Evolutionary conservation across 139 green algal genomes (phyloP), one percentile per base, ranked within the genome.

Genomic region (Coelastrella sp.): DNA sequence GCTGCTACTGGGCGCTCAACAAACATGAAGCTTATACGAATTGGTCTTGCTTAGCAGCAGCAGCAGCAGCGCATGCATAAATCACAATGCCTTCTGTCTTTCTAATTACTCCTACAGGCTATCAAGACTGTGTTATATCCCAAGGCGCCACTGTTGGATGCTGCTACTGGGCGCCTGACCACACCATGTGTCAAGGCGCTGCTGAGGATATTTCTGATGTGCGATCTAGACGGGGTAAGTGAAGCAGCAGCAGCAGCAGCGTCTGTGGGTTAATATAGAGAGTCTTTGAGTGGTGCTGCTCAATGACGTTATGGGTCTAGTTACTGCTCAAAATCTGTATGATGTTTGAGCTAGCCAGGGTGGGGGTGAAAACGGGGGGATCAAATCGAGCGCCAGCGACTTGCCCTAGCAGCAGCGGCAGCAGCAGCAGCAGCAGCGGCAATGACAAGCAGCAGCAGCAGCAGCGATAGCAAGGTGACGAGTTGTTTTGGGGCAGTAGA

Each of bases 181-280:
- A 95, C 96, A 20, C 65, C 92, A 74, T 97, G 95, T 78, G 80
- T 91, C 19, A 91, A 94, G 20, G 97, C 97, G 23, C 94, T 98
- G 57, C 95, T 96, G 73, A 93, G 97, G 68, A 97, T 98, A 90
- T 98, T 98, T 92, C 81, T 93, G n/a, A 91, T 97, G 60, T 98
- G 95, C 83, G 97, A 98, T 87, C 80, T 68, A 4, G 96, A 98
- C 91, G 73, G 87, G 93, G 94, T 94, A 23, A 58, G 89, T 83
- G 22, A 58, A 23, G 54, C 78, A 47, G 61, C 81, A 75, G 80
- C 80, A 56, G 57, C 58, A 16, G 32, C 76, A 23, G 32, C 13
- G 58, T 8, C 7, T 58, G 22, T 80, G 74, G 71, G 71, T 22
- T 5, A 17, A 13, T 77, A 13, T n/a, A n/a, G n/a, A n/a, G n/a